Conservation (phyloP, 1,284 basidiomycete species). For the Cutaneotrichosporon sp. region DNA sequence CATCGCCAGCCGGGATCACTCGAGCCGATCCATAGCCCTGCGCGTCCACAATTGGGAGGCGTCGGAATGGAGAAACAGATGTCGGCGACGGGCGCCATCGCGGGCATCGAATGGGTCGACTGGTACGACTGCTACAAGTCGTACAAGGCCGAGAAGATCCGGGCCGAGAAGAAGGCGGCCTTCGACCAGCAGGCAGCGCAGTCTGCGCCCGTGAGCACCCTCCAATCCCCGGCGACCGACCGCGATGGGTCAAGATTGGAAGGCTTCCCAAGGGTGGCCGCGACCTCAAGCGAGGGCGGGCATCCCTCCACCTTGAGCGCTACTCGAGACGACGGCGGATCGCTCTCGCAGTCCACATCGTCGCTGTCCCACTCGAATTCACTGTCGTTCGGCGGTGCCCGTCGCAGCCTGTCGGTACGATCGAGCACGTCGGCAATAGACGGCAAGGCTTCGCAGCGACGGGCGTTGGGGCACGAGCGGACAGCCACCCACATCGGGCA, state of each 20-base stretch:
- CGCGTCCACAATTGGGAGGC: not conserved
- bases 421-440: slow-evolving; percentile 40
- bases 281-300: not conserved
- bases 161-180: slow-evolving; percentile 46
- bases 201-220: slow-evolving; percentile 1
- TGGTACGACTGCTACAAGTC: slow-evolving; percentile 62
- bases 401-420: slow-evolving; percentile 42
- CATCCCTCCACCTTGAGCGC: slow-evolving; percentile 30
- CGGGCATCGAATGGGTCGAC: slow-evolving; percentile 62
- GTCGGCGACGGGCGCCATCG: slow-evolving; percentile 41
- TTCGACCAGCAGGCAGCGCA: not conserved
- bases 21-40: not conserved
- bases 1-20: not conserved
- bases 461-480: slow-evolving; percentile 31
- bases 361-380: slow-evolving; percentile 1
- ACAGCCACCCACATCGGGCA: slow-evolving; percentile 11
- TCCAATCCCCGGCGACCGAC: not conserved
- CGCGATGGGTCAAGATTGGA: not conserved
- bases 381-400: slow-evolving; percentile 13
- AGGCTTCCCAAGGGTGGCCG: not conserved
- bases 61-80: slow-evolving; percentile 38
- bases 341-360: not conserved
- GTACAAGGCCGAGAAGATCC: slow-evolving; percentile 60
- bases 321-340: slow-evolving; percentile 31
- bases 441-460: slow-evolving; percentile 30